A percentile compares a stretch with the other conserved stretches of the same genome.
These are phyloP conservation scores for Parmelia sp. DNA, from an alignment of 495 filamentous ascomycete species.

Conservation along the genomic window DNA sequence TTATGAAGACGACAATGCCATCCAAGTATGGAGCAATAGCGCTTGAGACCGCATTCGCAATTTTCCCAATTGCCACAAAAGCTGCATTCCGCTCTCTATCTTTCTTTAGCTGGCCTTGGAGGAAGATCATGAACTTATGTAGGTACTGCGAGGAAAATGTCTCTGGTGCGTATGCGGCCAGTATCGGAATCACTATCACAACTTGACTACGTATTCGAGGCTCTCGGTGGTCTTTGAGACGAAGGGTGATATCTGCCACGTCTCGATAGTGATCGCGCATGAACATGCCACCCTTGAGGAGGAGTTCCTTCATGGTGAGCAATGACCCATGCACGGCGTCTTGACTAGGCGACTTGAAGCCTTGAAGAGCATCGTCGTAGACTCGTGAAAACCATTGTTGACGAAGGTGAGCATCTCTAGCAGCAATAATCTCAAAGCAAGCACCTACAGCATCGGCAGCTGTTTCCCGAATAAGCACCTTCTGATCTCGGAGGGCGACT, in stretches of 20 bases:
- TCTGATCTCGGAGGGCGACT: slow-evolving; percentile 83
- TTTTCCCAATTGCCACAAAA: slow-evolving; percentile 89
- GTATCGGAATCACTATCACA: slow-evolving; percentile 78
- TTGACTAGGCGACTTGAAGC: slow-evolving; percentile 69
- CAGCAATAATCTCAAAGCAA: slow-evolving; percentile 87
- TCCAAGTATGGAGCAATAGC: slow-evolving; percentile 94
- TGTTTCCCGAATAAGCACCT: slow-evolving; percentile 84
- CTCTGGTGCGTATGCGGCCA: slow-evolving; percentile 85
- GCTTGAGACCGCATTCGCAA: slow-evolving; percentile 91
- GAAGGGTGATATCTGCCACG: slow-evolving; percentile 83
- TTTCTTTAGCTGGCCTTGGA: slow-evolving; percentile 91
- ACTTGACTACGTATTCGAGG: slow-evolving; percentile 79
- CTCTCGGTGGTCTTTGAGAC: slow-evolving; percentile 87
- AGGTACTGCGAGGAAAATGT: slow-evolving; percentile 79
- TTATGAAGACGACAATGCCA: slow-evolving; percentile 82
- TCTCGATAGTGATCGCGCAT: slow-evolving; percentile 87
- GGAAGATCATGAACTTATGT: slow-evolving; percentile 93
- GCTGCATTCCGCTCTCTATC: slow-evolving; percentile 88
- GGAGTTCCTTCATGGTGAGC: slow-evolving; percentile 81
- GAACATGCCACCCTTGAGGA: slow-evolving; percentile 94
- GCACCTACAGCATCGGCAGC: slow-evolving; percentile 84
- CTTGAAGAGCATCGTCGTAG: slow-evolving; percentile 70
- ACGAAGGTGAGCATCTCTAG: slow-evolving; percentile 78
- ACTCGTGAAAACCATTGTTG: slow-evolving; percentile 82
- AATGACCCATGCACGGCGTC: slow-evolving; percentile 89